phyloP scores from a whole-genome alignment of 106 monocot species.

The Gastrodia elata region DNA sequence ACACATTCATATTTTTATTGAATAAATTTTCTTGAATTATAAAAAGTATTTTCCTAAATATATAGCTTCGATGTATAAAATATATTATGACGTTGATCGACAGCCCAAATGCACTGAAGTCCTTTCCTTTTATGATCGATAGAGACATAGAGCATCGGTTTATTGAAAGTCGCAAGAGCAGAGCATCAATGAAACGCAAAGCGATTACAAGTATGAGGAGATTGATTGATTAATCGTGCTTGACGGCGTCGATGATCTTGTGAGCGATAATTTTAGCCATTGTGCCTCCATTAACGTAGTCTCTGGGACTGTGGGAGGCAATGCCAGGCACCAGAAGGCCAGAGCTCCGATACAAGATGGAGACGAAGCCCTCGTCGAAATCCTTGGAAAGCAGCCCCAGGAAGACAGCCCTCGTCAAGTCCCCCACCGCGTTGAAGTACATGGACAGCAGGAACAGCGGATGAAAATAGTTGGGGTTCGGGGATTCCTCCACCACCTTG shows the following conservation, averaged over 20 bases:
- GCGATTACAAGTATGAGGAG: too few species aligned
- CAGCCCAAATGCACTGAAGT: too few species aligned
- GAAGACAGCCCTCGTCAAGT: conserved; percentile 22
- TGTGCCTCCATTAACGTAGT: conserved; percentile 28
- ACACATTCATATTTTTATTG: too few species aligned
- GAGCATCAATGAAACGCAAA: too few species aligned
- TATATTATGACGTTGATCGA: too few species aligned
- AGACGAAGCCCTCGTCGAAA: conserved; percentile 15
- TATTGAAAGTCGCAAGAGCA: too few species aligned
- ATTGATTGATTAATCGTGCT: too few species aligned
- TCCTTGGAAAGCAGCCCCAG: conserved; percentile 7
- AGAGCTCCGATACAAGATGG: conserved; percentile 17
- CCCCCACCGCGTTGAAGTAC: conserved; percentile 14
- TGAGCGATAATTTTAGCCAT: conserved; percentile 9
- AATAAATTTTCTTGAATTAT: too few species aligned
- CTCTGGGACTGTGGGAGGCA: conserved; percentile 41
- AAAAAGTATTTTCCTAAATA: too few species aligned
- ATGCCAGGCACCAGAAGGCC: conserved; percentile 22
- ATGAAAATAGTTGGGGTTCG: conserved; percentile 32
- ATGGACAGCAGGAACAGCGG: conserved; percentile 4
- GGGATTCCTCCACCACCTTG: conserved; percentile 28
- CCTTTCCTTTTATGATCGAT: too few species aligned
- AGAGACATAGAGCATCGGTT: too few species aligned
- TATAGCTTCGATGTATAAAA: too few species aligned
- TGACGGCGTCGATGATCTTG: background rate